These are phyloP conservation scores for Oryza officinalis DNA, from an alignment of 176 grass and related monocot genomes.

Conservation along the genomic window DNA sequence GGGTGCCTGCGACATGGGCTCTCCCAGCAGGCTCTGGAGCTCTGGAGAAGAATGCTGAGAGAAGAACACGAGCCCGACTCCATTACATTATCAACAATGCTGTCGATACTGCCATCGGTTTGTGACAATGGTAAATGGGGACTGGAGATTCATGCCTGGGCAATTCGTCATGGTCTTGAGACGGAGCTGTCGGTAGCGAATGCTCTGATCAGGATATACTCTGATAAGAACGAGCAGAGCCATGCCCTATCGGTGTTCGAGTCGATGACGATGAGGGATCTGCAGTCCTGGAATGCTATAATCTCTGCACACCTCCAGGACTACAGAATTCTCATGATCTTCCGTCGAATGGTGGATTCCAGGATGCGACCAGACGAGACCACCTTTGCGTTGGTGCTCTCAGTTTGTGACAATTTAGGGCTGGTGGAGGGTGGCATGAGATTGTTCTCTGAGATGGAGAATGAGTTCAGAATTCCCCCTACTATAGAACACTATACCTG, in stretches of 20 bases:
- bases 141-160: constrained; percentile 62
- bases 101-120: constrained; percentile 2
- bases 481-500: constrained; percentile 47
- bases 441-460: constrained; percentile 61
- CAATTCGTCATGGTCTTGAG: constrained; percentile 49
- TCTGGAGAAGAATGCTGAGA: constrained; percentile 51
- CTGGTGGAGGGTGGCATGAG: constrained; percentile 50
- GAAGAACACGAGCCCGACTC: constrained; percentile 34
- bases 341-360: constrained; percentile 54
- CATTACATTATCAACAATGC: constrained; percentile 31
- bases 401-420: constrained; percentile 50
- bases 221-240: constrained; percentile 28
- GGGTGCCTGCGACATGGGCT: constrained; percentile 44
- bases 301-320: constrained; percentile 39
- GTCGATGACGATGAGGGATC: constrained; percentile 47
- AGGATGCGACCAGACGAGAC: constrained; percentile 36
- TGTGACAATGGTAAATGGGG: constrained; percentile 25
- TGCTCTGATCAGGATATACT: constrained; percentile 57
- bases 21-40: constrained; percentile 22
- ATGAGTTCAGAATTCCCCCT: constrained; percentile 40
- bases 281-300: constrained; percentile 58
- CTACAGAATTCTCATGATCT: constrained; percentile 45
- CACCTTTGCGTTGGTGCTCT: constrained; percentile 48
- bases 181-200: constrained; percentile 41
- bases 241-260: constrained; percentile 45